A percentile compares a stretch with the other conserved stretches of the same genome.
Conservation (phyloP, 1,284 basidiomycete species). For the Trametes sp. region DNA sequence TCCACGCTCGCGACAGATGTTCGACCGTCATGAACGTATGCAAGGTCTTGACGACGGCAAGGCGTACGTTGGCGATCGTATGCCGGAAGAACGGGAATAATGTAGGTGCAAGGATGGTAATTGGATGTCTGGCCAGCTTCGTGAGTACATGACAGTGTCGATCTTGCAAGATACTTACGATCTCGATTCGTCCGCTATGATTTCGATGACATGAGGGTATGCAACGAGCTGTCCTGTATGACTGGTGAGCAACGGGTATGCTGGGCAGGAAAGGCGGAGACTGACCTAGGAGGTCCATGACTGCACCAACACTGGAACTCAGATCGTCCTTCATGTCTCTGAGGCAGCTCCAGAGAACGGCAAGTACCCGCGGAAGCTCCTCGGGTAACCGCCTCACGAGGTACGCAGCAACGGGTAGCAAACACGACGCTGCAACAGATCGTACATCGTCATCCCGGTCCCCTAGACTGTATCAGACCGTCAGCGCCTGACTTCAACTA, state of each 20-base stretch:
- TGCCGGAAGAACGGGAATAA: slow-evolving; percentile 98
- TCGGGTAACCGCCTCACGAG: slow-evolving; percentile 83
- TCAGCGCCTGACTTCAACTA: too few relatives aligned
- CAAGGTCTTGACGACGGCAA: slow-evolving; percentile 92
- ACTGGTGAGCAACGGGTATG: slow-evolving; percentile 7
- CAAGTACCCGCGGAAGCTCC: slow-evolving; percentile 76
- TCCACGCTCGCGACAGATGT: slow-evolving; percentile 85
- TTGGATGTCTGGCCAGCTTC: slow-evolving; percentile 61
- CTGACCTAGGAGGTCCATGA: slow-evolving; percentile 95
- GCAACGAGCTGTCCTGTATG: slow-evolving; percentile 80
- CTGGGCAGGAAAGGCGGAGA: slow-evolving; percentile 23
- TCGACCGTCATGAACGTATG: slow-evolving; percentile 85
- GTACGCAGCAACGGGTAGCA: slow-evolving; percentile 86
- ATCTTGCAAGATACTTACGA: slow-evolving; percentile 59
- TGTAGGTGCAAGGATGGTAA: slow-evolving; percentile 84
- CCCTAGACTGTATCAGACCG: slow-evolving; percentile 63
- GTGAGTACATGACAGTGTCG: slow-evolving; percentile 12
- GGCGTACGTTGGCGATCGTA: slow-evolving; percentile 92
- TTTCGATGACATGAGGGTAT: slow-evolving; percentile 80
- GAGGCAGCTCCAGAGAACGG: slow-evolving; percentile 92
- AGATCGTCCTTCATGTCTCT: slow-evolving; percentile 96
- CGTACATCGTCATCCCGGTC: slow-evolving; percentile 98
- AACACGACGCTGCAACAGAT: slow-evolving; percentile 91
- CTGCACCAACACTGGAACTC: slow-evolving; percentile 94
- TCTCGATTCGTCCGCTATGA: slow-evolving; percentile 70